A percentile compares a stretch with the other conserved stretches of the same genome.
Evolutionary conservation across 2,329 filamentous ascomycete genomes (phyloP).

Genomic region (Aspergillus spinulosporus): DNA sequence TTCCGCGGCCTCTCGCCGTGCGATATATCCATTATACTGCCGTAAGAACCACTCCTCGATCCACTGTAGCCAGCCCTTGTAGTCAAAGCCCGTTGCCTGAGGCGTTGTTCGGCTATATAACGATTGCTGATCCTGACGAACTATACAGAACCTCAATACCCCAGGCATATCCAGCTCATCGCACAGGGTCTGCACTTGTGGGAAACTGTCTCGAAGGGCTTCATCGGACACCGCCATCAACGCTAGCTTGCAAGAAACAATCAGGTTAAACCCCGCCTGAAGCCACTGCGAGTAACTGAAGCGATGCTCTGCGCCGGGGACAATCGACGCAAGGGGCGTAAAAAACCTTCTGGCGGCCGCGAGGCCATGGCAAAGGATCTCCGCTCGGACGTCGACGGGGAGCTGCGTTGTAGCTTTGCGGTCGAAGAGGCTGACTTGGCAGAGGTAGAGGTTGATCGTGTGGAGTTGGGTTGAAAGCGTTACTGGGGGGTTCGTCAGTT

Average conservation of each 20-base stretch:
- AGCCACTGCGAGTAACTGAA: constrained; percentile 46
- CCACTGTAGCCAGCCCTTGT: neutral
- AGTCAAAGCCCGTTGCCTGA: constrained; percentile 3
- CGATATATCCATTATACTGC: neutral
- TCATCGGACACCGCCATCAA: constrained; percentile 1
- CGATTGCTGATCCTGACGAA: neutral
- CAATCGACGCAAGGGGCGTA: constrained; percentile 34
- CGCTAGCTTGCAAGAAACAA: constrained; percentile 17
- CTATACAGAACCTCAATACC: neutral
- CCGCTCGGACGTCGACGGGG: constrained; percentile 8
- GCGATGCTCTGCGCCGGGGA: constrained; percentile 35
- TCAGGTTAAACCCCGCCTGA: constrained; percentile 36
- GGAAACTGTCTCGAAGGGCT: neutral
- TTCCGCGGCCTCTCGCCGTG: neutral
- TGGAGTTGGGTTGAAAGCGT: constrained; percentile 43
- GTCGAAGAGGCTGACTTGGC: constrained; percentile 39
- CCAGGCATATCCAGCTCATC: neutral
- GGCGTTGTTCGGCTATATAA: neutral
- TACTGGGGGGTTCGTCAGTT: constrained; percentile 14
- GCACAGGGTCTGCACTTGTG: neutral
- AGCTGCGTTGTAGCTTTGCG: constrained; percentile 10
- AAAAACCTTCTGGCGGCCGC: constrained; percentile 10
- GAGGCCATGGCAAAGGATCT: constrained; percentile 18
- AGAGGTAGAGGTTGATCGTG: constrained; percentile 43
- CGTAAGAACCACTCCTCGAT: neutral